Evolutionary conservation across 176 grass and related monocot genomes (phyloP).

Genomic region (Eremochloa ophiuroides): DNA sequence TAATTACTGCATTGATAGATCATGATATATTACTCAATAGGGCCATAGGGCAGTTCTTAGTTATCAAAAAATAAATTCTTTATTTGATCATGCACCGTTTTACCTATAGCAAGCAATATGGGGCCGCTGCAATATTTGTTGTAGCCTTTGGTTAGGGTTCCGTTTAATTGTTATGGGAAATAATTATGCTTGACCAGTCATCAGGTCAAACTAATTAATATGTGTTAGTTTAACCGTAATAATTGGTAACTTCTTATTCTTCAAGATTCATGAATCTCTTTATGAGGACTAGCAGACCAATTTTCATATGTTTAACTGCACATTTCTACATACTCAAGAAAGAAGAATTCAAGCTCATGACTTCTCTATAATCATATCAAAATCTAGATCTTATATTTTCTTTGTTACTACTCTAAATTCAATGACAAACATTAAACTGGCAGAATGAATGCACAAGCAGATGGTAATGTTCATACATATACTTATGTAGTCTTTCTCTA

Average conservation of each 20-base stretch:
- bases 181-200: neutral
- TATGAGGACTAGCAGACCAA: neutral
- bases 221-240: neutral
- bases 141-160: neutral
- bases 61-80: neutral
- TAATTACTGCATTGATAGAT: neutral
- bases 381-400: neutral
- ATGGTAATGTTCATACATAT: conserved; percentile 4
- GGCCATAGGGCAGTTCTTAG: neutral
- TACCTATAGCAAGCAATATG: neutral
- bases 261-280: neutral
- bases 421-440: conserved; percentile 8
- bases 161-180: neutral
- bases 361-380: neutral
- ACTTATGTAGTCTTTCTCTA: neutral
- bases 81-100: neutral
- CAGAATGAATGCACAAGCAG: neutral
- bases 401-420: conserved; percentile 16
- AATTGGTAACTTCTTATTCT: neutral
- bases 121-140: neutral
- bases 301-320: neutral
- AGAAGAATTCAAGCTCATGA: conserved; percentile 9
- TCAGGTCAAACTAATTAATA: neutral
- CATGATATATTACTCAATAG: neutral
- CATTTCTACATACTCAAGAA: neutral